phyloP scores from a whole-genome alignment of 2,329 filamentous ascomycete genomes.

The Ascochyta rabiei region DNA sequence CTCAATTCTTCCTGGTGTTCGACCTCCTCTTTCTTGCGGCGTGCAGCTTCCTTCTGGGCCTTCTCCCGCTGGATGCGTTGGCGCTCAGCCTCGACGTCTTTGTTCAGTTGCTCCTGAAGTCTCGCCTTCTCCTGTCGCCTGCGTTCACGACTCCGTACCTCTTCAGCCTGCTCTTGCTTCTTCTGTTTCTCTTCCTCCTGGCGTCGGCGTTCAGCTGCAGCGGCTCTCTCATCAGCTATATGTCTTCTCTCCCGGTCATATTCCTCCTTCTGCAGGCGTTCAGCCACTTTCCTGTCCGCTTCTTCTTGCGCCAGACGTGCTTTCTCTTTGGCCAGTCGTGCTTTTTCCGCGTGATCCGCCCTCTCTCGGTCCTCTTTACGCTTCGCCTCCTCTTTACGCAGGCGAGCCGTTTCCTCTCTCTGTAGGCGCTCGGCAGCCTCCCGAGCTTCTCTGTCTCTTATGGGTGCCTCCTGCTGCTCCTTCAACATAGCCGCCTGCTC shows the following conservation, averaged over 20 bases:
- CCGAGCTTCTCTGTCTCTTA: neutral
- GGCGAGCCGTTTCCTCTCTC: neutral
- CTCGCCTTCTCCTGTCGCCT: neutral
- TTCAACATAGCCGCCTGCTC: constrained; percentile 1
- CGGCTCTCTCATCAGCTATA: neutral
- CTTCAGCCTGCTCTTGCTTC: neutral
- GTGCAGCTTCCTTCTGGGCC: neutral
- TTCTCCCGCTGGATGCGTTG: neutral
- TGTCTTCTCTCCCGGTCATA: neutral
- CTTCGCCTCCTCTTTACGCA: neutral
- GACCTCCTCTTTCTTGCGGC: constrained; percentile 14
- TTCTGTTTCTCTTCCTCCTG: neutral
- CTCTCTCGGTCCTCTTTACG: neutral
- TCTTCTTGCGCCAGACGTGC: neutral
- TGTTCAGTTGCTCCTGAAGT: neutral
- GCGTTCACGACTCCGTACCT: neutral
- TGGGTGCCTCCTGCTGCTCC: neutral
- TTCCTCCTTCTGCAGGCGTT: neutral
- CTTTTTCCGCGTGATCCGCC: constrained; percentile 1
- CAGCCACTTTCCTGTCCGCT: neutral
- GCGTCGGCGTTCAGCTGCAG: neutral
- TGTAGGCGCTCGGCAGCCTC: neutral
- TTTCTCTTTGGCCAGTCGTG: neutral
- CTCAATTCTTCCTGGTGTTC: neutral
- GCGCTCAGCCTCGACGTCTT: neutral